Evolutionary conservation across 2,329 filamentous ascomycete genomes (phyloP), one percentile per base, ranked within the genome.

Genomic region (Cordyceps militaris): DNA sequence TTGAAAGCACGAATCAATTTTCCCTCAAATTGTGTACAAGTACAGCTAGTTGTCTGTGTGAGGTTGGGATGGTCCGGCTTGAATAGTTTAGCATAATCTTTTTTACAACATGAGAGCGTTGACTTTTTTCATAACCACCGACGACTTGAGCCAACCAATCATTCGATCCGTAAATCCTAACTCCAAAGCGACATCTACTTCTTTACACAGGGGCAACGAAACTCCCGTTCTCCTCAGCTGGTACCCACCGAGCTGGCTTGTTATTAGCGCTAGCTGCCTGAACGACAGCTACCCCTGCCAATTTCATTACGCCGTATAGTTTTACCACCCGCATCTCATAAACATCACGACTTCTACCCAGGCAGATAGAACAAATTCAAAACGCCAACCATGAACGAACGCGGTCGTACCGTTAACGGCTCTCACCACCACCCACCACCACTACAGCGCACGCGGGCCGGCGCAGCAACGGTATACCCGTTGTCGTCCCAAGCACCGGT

Each of bases 201-300:
- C n/a, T n/a, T n/a, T n/a, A n/a, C n/a, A n/a, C n/a, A n/a, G n/a
- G n/a, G n/a, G n/a, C n/a, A n/a, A n/a, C n/a, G n/a, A n/a, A n/a
- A n/a, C n/a, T n/a, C n/a, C n/a, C n/a, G n/a, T n/a, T n/a, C 21
- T 46, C 14, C 28, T 23, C 30, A 21, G 30, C n/a, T 34, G 23
- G 23, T 28, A n/a, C 59, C 53, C 51, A 44, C 63, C 46, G 60
- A 63, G 11, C 42, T 57, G 26, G 52, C 63, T 24, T 19, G 7
- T 38, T 38, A 3, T 47, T 55, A 47, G 42, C 52, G 52, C 38
- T n/a, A 23, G 30, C 21, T 11, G n/a, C 30, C n/a, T 26, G 30
- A 38, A 9, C 26, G 21, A 36, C 43, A 43, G 13, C 28, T 11
- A 21, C 52, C 42, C 52, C 24, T 55, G 32, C 40, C 28, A 16